Base-by-base conservation (phyloP, 1,284 basidiomycete genomes). In the Ceratobasidium sp. region DNA sequence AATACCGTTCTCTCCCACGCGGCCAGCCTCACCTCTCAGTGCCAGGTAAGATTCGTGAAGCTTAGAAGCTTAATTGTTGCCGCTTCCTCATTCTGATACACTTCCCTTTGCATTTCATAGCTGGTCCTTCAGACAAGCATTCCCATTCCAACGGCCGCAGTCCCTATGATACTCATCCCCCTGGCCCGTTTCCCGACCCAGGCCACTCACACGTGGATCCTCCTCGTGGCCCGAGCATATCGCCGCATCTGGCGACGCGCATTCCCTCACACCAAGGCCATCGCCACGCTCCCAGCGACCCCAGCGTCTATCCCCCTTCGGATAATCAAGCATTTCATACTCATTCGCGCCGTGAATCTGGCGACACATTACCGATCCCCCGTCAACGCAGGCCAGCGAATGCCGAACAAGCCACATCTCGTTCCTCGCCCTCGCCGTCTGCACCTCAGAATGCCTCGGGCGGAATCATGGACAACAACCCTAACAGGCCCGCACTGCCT, bases 11-110 rank as follows among this genome's bases (percentile, higher is more conserved):
- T 29, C 56, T 62, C 33, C 65, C 74, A 71, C 66, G 66, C 66
- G 66, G 66, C 54, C 66, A 71, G 66, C 66, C 66, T 71, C 66
- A 71, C 66, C 66, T 71, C 24, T 45, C 66, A 17, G 54, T 71
- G 44, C 66, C 66, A 57, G 66, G 66, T 71, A 71, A 17, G 53
- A 22, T 57, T 31, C 22, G 50, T 41, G 36, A 41, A 41, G 36
- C 50, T 53, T 53, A 9, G 41, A 47, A 24, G 36, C 59, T 45
- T 45, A 36, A 19, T 59, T 44, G 33, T n/a, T 51, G 22, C 22
- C n/a, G 33, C 53, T n/a, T 71, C 24, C 29, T 44, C 45, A 24
- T 27, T 36, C 27, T 57, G 7, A 50, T 41, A 48, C n/a, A 48
- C 19, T 48, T 29, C 7, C 62, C 19, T 71, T 17, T 59, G 6